Evolutionary conservation across 192 early-diverging fungal species (phyloP).

Genomic region (Coemansia sp.): DNA sequence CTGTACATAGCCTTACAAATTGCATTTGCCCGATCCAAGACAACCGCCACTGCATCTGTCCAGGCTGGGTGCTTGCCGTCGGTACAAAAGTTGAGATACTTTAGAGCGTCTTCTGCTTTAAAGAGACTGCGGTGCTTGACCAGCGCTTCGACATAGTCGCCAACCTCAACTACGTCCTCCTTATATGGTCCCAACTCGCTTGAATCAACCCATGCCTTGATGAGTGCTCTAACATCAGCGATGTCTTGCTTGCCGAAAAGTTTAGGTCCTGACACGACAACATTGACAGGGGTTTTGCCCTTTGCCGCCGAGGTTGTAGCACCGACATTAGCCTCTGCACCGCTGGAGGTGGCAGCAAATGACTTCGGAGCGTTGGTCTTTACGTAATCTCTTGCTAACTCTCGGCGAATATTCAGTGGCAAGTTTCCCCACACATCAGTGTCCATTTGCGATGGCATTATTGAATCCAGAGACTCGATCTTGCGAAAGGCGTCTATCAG

Average conservation of each 20-base stretch:
- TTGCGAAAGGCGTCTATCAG: constrained; percentile 37
- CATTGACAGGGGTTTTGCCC: not conserved
- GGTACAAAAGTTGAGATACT: constrained; percentile 14
- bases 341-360: not conserved
- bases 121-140: constrained; percentile 23
- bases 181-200: constrained; percentile 14
- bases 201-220: constrained; percentile 27
- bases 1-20: constrained; percentile 30
- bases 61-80: not conserved
- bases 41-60: constrained; percentile 10
- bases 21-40: constrained; percentile 10
- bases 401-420: constrained; percentile 34
- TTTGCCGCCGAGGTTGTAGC: not conserved
- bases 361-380: constrained; percentile 3
- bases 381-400: constrained; percentile 35
- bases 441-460: constrained; percentile 52
- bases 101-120: constrained; percentile 12
- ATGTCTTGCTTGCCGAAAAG: constrained; percentile 21
- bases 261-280: constrained; percentile 7
- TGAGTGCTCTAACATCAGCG: constrained; percentile 16
- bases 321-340: not conserved
- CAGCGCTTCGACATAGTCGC: constrained; percentile 29
- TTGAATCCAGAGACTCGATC: constrained; percentile 21
- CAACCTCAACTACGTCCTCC: constrained; percentile 33
- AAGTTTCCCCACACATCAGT: constrained; percentile 28